These are phyloP conservation scores for Theobroma cacao DNA, from an alignment of 345 rosid genomes.

Conservation along the genomic window DNA sequence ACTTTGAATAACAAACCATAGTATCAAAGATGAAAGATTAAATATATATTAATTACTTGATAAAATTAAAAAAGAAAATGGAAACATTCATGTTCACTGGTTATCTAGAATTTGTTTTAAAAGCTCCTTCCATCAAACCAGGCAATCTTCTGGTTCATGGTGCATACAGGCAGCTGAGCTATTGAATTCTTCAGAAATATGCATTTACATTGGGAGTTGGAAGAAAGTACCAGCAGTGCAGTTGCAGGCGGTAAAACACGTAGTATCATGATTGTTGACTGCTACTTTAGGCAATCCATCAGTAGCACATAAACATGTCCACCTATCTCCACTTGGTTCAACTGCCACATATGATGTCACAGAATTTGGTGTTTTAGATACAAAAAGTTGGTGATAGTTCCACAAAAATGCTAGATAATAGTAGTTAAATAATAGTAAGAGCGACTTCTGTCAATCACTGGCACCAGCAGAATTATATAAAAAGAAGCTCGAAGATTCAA, in stretches of 20 bases:
- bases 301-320: slow-evolving; percentile 72
- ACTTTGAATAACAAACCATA: background rate
- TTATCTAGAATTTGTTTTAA: background rate
- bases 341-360: slow-evolving; percentile 29
- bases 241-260: slow-evolving; percentile 85
- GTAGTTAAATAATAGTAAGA: background rate
- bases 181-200: background rate
- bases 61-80: background rate
- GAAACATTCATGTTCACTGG: background rate
- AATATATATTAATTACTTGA: background rate
- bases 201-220: background rate
- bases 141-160: background rate
- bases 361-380: slow-evolving; percentile 4
- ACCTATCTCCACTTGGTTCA: slow-evolving; percentile 40
- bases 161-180: background rate
- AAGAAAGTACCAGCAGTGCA: slow-evolving; percentile 73
- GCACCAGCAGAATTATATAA: background rate
- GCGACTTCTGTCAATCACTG: background rate
- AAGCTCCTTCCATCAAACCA: background rate
- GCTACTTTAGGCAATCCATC: slow-evolving; percentile 74
- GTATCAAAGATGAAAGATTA: background rate
- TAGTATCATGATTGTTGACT: slow-evolving; percentile 31
- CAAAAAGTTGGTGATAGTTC: background rate
- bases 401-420: background rate
- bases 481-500: background rate